Evolutionary conservation across 208 protist species (phyloP).

Genomic region (Leishmania guyanensis): DNA sequence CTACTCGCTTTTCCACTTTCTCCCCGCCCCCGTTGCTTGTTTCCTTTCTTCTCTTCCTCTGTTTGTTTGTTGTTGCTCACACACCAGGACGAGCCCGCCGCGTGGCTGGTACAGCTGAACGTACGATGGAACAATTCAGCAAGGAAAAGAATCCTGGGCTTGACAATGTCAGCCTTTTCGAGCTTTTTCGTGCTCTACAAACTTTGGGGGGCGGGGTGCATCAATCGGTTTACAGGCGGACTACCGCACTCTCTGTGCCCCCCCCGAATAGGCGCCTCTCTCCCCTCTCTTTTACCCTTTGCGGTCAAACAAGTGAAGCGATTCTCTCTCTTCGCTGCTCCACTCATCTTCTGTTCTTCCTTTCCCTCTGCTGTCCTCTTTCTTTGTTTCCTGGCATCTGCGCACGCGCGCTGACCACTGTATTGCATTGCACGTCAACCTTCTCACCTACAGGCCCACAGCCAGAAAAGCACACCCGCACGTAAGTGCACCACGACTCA

Average conservation of each 20-base stretch:
- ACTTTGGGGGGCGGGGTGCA: background rate
- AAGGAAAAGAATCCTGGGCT: background rate
- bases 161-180: background rate
- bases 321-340: background rate
- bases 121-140: too few species aligned
- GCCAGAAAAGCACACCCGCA: background rate
- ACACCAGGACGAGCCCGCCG: background rate
- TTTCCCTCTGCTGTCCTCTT: background rate
- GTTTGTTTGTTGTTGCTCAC: background rate
- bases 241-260: background rate
- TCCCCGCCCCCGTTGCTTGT: background rate
- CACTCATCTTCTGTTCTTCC: background rate
- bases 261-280: background rate
- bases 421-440: background rate
- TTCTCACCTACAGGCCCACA: background rate
- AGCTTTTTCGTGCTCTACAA: background rate
- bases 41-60: slow-evolving; percentile 11
- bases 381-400: background rate
- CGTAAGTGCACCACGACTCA: background rate
- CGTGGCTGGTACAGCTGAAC: background rate
- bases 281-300: background rate
- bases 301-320: background rate
- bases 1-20: background rate
- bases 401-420: background rate
- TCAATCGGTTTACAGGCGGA: background rate